Base-by-base conservation (phyloP, 2,329 filamentous ascomycete species). In the Claviceps sorghi region DNA sequence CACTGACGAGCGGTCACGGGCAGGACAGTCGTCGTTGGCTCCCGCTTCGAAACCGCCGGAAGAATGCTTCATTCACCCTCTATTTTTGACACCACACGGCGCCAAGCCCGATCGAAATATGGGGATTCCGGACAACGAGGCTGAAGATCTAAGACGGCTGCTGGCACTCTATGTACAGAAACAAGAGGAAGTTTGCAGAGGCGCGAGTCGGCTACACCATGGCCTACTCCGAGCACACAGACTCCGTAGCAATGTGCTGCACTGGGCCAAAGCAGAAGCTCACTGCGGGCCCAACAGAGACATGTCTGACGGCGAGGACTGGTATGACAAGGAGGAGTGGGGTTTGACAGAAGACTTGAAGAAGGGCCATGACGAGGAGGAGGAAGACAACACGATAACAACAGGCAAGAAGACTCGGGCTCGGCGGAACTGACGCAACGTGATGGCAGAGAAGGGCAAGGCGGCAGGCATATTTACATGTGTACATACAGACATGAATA, bases 241-340 rank as follows among this genome's bases (percentile, higher is more conserved):
- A 45, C 76, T 86, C 65, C 77, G 87, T 30, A 80, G 79, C 59
- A 77, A 81, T 21, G 85, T 93, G 3, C 76, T 84, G 63, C 78
- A 79, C 58, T 89, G 85, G 83, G 77, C 82, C 58, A 88, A 88
- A 64, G 83, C 87, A 1, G 87, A 91, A 68, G 86, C 77, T 22
- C 87, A 91, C 61, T 74, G 72, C 50, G 79, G 81, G 1, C 63
- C 71, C 19, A 80, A 82, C 63, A 67, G 82, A 49, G 86, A 90
- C 65, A 82, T 93, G 82, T 89, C 84, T 49, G 88, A 94, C 63
- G 86, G 86, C 11, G 88, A 94, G 70, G 88, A 94, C 64, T 94
- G 86, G 85, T 90, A 89, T 62, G 88, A 94, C 66, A 79, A 79
- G 61, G 83, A 88, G 51, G 84, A 88, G 68, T 91, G 86, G 86